Base-by-base conservation (phyloP, 108 stramenopile genomes). In the Mayamaea pseudoterrestris region DNA sequence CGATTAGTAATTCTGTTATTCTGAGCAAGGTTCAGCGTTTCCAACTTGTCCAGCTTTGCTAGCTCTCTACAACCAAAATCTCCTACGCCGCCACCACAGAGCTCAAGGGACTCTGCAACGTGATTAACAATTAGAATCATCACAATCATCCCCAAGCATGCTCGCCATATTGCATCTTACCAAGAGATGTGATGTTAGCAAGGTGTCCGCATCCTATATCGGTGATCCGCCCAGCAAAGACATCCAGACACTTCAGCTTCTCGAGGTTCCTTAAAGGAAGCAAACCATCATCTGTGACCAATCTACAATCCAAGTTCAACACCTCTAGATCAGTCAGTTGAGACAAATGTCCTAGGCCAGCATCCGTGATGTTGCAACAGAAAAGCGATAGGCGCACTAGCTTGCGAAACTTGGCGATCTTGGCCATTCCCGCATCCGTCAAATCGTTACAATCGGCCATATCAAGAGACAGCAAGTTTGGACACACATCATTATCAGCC, bases 1-100 rank as follows among this genome's bases (percentile, higher is more conserved):
- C 75, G 69, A 50, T 90, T 83, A 1, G 83, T 80, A 27, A 90
- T 90, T 18, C 72, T 54, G 42, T 80, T 78, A 43, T 90, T 90
- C 48, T 90, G 83, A 16, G 88, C 79, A 13, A 90, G 56, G 44
- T 90, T 90, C 17, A 90, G 50, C 37, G 55, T 56, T 18, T 68
- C 53, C 47, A 90, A 58, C 41, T 82, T 82, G 9, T 74, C 61
- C 7, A 90, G 52, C 3, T 58, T 66, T 8, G 88, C 78, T 31
- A 85, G 43, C 27, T 65, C 59, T 21, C 73, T 50, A 62, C 88
- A 90, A 0, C 88, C 83, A 14, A 65, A 36, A 52, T 90, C 88
- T 12, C 76, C 67, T 1, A 90, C 43, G 2, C 76, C 78, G 11
- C 88, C 88, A 31, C 88, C 88, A 42, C 88, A 90, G 2, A 90